Base-by-base conservation (phyloP, 2,329 filamentous ascomycete species). In the Colletotrichum destructivum region DNA sequence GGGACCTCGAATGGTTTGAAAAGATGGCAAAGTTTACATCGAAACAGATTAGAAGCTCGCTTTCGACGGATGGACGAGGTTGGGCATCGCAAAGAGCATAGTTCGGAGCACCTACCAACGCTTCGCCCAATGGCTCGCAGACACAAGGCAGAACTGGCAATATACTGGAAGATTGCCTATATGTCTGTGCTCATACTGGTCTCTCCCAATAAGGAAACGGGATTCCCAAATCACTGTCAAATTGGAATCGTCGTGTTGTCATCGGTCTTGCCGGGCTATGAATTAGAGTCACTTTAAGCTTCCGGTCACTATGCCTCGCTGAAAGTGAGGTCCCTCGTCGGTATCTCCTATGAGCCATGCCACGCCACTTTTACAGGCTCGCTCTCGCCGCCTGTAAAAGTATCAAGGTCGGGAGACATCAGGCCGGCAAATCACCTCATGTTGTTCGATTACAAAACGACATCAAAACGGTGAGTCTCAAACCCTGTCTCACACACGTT, bases 1-100 rank as follows among this genome's bases (percentile, higher is more conserved):
- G 40, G 7, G 21, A 11, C 16, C 26, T 13, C 18, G 9, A 6
- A 42, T n/a, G 46, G 21, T 23, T 46, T 12, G 44, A 38, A 38
- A 23, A 26, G 26, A 21, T 44, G 51, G 61, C 23, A 65, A 23
- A 57, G 31, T 64, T 64, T n/a, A 51, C 56, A 51, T 62, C 40
- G 13, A 68, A 56, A 68, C 59, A 51, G 40, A 21, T 57, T 69
- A 52, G 60, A 57, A 21, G 66, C 61, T 69, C 52, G 66, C 51
- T 64, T 65, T 69, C 52, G 60, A 69, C 31, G 18, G 12, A 46
- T 21, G 26, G 35, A 40, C 18, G 23, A n/a, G 47, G 21, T 13
- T n/a, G 35, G 21, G 23, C n/a, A 23, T 52, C 23, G 44, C 49
- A 21, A 16, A 44, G 15, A 46, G 42, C 6, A n/a, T 60, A 54